phyloP scores from a whole-genome alignment of 371 early-diverging fungal genomes.

The Lichtheimia corymbifera region DNA sequence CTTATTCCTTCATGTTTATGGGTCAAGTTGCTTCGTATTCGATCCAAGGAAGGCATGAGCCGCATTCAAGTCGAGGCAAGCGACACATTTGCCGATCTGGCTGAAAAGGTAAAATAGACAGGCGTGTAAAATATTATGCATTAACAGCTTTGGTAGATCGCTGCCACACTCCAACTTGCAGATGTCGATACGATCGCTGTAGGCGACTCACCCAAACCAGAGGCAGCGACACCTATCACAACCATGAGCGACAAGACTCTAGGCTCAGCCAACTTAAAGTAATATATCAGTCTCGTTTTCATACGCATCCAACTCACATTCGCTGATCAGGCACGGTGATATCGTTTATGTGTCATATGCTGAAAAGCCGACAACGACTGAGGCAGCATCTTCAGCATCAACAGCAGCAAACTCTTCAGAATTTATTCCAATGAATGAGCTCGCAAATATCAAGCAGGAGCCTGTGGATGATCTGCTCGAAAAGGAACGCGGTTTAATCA shows the following conservation, averaged over 20 bases:
- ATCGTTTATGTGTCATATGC: slow-evolving; percentile 68
- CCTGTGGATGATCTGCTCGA: slow-evolving; percentile 82
- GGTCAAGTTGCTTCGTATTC: slow-evolving; percentile 73
- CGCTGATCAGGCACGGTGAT: slow-evolving; percentile 72
- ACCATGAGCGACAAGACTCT: slow-evolving; percentile 48
- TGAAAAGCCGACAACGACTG: slow-evolving; percentile 28
- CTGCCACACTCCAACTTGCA: slow-evolving; percentile 34
- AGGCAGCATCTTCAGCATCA: slow-evolving; percentile 10
- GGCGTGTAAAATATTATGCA: slow-evolving; percentile 13
- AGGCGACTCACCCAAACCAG: slow-evolving; percentile 50
- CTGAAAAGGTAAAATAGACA: slow-evolving; percentile 50
- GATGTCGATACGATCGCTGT: slow-evolving; percentile 52
- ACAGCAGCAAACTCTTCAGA: slow-evolving; percentile 19
- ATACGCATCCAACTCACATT: not conserved
- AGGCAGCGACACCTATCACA: slow-evolving; percentile 38
- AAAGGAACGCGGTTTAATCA: slow-evolving; percentile 82
- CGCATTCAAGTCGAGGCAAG: slow-evolving; percentile 70
- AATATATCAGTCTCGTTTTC: slow-evolving; percentile 11
- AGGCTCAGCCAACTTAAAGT: slow-evolving; percentile 48
- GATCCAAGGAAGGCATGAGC: slow-evolving; percentile 82
- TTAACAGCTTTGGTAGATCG: slow-evolving; percentile 31
- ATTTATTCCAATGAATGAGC: slow-evolving; percentile 14
- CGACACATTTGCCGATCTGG: slow-evolving; percentile 56
- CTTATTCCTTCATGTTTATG: not conserved
- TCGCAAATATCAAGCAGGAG: slow-evolving; percentile 61